Base-by-base conservation (phyloP, 768 basidiomycete genomes). In the Leccinum subgranulosum region DNA sequence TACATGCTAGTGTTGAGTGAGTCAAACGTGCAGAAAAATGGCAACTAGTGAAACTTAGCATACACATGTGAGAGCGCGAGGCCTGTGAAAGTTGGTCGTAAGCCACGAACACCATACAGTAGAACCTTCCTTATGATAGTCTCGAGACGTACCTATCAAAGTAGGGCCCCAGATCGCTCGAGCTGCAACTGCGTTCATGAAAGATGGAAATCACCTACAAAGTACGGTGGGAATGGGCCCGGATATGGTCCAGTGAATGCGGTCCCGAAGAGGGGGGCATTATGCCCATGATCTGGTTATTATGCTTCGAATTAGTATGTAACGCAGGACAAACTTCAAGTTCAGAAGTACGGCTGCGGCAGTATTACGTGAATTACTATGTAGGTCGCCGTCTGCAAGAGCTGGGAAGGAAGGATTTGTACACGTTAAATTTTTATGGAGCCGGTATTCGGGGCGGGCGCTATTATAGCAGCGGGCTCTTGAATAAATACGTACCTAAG, bases 11-110 rank as follows among this genome's bases (percentile, higher is more conserved):
- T 9, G n/a, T 11, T 19, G n/a, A 10, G 23, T 56, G n/a, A 34
- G 55, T 33, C 12, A 31, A 27, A 14, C 10, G 4, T 14, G 4
- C 8, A 14, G 31, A 51, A 31, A 3, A 3, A 15, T 17, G n/a
- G 11, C 15, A 17, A 34, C 28, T 7, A 23, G 23, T 5, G n/a
- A 12, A 47, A 33, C 23, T 29, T 10, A 25, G 56, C 62, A 17
- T 50, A 68, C 64, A n/a, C 59, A 29, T n/a, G 4, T 25, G 33
- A 60, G 4, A 69, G 2, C 7, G 47, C 27, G 1, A 61, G 34
- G 25, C 67, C 67, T 69, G 39, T 23, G 43, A 29, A 70, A 58
- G 55, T 61, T 59, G 49, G 29, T 43, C 19, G 15, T 21, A 2
- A 2, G 25, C 4, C 36, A 17, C 25, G 29, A 31, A n/a, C 29